Evolutionary conservation across 1,284 basidiomycete species (phyloP), one percentile per base, ranked within the genome.

Genomic region (Neolentinus lepideus): DNA sequence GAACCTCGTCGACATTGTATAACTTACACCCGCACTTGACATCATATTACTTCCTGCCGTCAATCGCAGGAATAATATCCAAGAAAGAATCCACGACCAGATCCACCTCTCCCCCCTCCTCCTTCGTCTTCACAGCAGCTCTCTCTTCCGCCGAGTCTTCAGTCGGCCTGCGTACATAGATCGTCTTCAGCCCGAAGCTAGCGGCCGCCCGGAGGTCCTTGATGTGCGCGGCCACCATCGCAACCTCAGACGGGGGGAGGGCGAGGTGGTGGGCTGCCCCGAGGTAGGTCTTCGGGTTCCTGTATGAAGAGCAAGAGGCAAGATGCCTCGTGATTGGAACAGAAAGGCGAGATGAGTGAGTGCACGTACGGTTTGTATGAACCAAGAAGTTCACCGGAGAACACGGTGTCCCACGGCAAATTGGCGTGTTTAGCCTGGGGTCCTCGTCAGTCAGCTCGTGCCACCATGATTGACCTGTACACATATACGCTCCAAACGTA

Each of bases 201-300:
- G 74, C 75, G 0, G 85, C 85, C 0, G 72, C 80, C 2, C 73
- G 72, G 8, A 85, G 69, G 62, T 88, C 85, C 57, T 69, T 72
- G 0, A 74, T 71, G 64, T 88, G 85, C 10, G 83, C 76, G 0
- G 85, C 83, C 10, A 88, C 84, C 78, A 88, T 80, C 0, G 78
- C 82, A 46, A 77, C 74, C 52, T 78, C 74, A 14, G 75, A 60
- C 0, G 84, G 78, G 1, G 72, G 59, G 2, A 86, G 61, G 1
- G 71, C 71, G 11, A 88, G 75, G 57, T 84, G 76, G 22, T 73
- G 69, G 0, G 76, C 66, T 1, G 78, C 77, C 9, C 74, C 72
- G 4, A 74, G 66, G 60, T 87, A 88, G 0, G 75, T 72, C 47
- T 76, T 71, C 0, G 76, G 76, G 58, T 79, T 75, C 12, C 83